These are phyloP conservation scores for Boletellus dicymbophilus DNA, from an alignment of 1,284 basidiomycete species.

Conservation along the genomic window DNA sequence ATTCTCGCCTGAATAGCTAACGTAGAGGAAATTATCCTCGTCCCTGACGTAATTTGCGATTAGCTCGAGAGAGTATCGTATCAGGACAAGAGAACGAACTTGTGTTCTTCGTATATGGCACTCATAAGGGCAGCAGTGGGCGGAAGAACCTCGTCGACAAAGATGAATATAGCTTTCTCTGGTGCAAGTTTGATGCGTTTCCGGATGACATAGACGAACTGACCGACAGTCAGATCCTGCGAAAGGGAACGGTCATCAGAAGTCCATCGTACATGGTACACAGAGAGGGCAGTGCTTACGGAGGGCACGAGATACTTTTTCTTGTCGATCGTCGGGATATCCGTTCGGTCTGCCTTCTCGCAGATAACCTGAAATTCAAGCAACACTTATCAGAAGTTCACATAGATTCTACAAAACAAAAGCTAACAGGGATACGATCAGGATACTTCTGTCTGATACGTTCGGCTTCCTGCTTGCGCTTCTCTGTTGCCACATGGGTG, in stretches of 20 bases:
- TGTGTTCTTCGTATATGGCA: conserved; percentile 99
- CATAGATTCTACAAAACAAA: conserved; percentile 6
- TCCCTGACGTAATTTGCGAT: conserved; percentile 58
- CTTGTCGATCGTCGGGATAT: conserved; percentile 99
- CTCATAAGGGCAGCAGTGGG: conserved; percentile 99
- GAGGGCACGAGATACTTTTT: conserved; percentile 99
- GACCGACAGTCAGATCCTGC: conserved; percentile 96
- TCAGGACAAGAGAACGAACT: conserved; percentile 60
- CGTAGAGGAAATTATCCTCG: conserved; percentile 95
- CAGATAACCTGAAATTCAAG: conserved; percentile 84
- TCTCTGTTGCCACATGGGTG: conserved; percentile 60
- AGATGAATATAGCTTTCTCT: conserved; percentile 99
- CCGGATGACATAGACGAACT: conserved; percentile 99
- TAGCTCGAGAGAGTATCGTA: conserved; percentile 5
- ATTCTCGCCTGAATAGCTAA: conserved; percentile 97
- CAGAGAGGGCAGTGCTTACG: conserved; percentile 47
- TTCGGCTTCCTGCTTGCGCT: conserved; percentile 97
- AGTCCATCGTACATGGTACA: conserved; percentile 11
- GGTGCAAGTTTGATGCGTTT: conserved; percentile 99
- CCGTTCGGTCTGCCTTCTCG: conserved; percentile 98
- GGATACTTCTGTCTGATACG: conserved; percentile 98
- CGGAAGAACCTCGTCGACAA: conserved; percentile 97
- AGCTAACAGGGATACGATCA: conserved; percentile 93
- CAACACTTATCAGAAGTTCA: conserved; percentile 15
- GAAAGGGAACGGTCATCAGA: conserved; percentile 19